Percentiles rank a stretch among this genome's conserved stretches.
Evolutionary conservation across 768 basidiomycete species (phyloP).

Genomic region (Podaxis pistillaris): DNA sequence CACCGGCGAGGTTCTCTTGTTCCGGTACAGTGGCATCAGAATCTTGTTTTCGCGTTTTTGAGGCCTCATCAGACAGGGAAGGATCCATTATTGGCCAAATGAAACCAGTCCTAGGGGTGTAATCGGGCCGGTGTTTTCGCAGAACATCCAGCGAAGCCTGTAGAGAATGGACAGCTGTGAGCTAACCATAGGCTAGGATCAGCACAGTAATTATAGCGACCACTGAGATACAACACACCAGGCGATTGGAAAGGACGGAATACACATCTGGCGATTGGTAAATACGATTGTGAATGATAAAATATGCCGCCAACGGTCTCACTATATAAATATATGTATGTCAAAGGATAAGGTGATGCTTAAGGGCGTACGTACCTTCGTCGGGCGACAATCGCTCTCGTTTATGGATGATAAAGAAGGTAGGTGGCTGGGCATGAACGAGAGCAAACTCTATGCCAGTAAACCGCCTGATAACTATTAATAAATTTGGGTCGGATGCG

Average conservation of each 20-base stretch:
- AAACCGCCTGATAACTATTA: conserved; percentile 59
- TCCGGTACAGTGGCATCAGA: conserved; percentile 12
- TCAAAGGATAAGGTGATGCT: conserved; percentile 6
- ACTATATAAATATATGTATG: conserved; percentile 40
- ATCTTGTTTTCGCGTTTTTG: conserved; percentile 14
- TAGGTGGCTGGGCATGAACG: conserved; percentile 75
- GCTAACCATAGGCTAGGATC: conserved; percentile 33
- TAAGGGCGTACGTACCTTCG: conserved; percentile 53
- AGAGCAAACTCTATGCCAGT: conserved; percentile 86
- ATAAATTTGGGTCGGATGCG: background rate
- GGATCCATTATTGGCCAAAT: conserved; percentile 80
- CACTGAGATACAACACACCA: conserved; percentile 45
- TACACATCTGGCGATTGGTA: conserved; percentile 88
- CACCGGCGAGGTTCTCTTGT: conserved; percentile 12
- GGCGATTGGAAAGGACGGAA: conserved; percentile 77
- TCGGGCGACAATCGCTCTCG: conserved; percentile 80
- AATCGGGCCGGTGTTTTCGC: conserved; percentile 73
- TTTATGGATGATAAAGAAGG: conserved; percentile 88
- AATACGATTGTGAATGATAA: conserved; percentile 85
- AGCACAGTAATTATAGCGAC: conserved; percentile 1
- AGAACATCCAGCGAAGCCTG: conserved; percentile 77
- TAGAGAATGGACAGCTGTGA: conserved; percentile 67
- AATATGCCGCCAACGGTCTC: conserved; percentile 77
- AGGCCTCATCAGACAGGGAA: conserved; percentile 28
- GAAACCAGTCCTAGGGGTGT: conserved; percentile 81